Evolutionary conservation across 768 basidiomycete genomes (phyloP).

Genomic region (Mycena epipterygia): DNA sequence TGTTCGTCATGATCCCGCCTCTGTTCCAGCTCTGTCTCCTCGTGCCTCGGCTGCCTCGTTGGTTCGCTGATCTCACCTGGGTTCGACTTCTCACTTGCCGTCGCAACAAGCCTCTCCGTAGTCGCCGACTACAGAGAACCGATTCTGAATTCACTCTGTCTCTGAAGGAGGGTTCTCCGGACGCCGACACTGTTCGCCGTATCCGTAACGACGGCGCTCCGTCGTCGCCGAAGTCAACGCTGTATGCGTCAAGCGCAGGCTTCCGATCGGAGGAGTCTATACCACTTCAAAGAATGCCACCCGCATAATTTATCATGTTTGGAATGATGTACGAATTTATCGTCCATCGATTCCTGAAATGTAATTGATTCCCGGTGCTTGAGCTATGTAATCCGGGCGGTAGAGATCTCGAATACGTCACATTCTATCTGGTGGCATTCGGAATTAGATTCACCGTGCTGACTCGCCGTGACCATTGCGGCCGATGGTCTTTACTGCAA

Average conservation of each 20-base stretch:
- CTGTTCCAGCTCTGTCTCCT: constrained; percentile 25
- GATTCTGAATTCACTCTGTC: not conserved
- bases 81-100: constrained; percentile 24
- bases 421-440: not conserved
- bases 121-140: not conserved
- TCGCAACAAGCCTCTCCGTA: not conserved
- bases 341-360: too few species aligned
- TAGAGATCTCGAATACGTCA: too few species aligned
- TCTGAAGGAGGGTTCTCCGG: not conserved
- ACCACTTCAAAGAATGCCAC: not conserved
- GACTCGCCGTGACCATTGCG: too few species aligned
- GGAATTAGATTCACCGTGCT: too few species aligned
- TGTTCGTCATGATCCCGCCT: constrained; percentile 29
- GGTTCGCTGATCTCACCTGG: constrained; percentile 29
- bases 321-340: too few species aligned
- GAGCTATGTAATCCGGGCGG: too few species aligned
- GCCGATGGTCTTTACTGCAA: too few species aligned
- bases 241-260: not conserved
- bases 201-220: too few species aligned
- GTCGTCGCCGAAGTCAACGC: not conserved
- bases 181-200: not conserved
- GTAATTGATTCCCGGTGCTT: too few species aligned
- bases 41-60: constrained; percentile 1
- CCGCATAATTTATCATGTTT: not conserved
- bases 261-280: not conserved